These are phyloP conservation scores for Hypoxylon perforatum DNA, from an alignment of 495 filamentous ascomycete species.

Conservation along the genomic window DNA sequence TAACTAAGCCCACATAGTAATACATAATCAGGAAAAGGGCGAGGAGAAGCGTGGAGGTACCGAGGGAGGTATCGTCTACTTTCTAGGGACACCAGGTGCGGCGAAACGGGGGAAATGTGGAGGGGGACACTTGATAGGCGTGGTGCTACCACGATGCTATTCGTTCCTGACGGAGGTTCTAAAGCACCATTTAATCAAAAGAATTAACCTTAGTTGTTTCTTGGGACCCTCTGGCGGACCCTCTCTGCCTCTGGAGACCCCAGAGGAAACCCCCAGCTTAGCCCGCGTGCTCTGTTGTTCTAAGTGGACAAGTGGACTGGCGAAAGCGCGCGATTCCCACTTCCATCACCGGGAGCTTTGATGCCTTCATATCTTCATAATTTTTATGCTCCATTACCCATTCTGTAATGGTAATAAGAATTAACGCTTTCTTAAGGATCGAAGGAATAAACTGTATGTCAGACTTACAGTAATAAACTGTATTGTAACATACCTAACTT, in stretches of 20 bases:
- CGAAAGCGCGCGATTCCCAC: slow-evolving; percentile 32
- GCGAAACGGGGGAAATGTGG: slow-evolving; percentile 41
- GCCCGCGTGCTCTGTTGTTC: slow-evolving; percentile 12
- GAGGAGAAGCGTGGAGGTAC: slow-evolving; percentile 22
- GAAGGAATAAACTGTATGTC: slow-evolving; percentile 4
- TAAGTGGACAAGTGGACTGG: slow-evolving; percentile 16
- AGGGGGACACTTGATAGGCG: slow-evolving; percentile 24
- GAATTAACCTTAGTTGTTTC: slow-evolving; percentile 29
- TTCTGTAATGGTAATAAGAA: slow-evolving; percentile 31
- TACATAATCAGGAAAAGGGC: slow-evolving; percentile 22
- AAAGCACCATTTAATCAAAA: slow-evolving; percentile 39
- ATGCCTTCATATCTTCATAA: slow-evolving; percentile 35
- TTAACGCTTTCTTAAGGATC: neutral
- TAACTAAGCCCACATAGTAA: slow-evolving; percentile 13
- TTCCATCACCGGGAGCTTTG: slow-evolving; percentile 24
- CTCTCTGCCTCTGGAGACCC: slow-evolving; percentile 41
- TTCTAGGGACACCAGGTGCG: slow-evolving; percentile 33
- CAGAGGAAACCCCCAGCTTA: slow-evolving; percentile 34
- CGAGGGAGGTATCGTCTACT: slow-evolving; percentile 33
- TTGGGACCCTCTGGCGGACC: neutral
- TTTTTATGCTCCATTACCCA: slow-evolving; percentile 38
- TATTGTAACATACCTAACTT: neutral
- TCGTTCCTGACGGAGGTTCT: slow-evolving; percentile 22
- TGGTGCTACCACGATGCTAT: slow-evolving; percentile 28
- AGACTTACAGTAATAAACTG: slow-evolving; percentile 9